Percentiles rank a stretch among this genome's conserved stretches.
Conservation (phyloP, 2,329 filamentous ascomycete genomes). For the Alternaria alternata region DNA sequence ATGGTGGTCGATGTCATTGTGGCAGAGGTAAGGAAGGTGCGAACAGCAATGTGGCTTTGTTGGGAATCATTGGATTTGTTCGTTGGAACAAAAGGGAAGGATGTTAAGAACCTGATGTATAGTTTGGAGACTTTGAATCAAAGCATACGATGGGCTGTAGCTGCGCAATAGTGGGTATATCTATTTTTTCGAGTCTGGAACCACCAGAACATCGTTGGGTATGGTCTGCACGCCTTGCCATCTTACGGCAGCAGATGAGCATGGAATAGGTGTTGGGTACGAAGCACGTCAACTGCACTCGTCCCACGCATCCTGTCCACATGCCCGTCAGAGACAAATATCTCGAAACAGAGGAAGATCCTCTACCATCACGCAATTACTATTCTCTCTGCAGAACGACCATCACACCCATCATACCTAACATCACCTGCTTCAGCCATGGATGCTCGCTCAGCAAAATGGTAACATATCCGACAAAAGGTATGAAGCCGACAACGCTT, state of each 20-base stretch:
- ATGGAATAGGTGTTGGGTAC: background rate
- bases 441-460: slow-evolving; percentile 95
- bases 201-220: background rate
- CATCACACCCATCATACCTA: slow-evolving; percentile 93
- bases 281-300: background rate
- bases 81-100: background rate
- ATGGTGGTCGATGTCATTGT: background rate
- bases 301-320: background rate
- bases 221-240: slow-evolving; percentile 16
- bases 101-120: background rate
- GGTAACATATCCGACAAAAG: slow-evolving; percentile 95
- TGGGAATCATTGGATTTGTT: background rate
- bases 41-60: background rate
- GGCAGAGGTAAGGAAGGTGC: background rate
- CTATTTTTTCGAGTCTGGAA: slow-evolving; percentile 5
- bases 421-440: slow-evolving; percentile 94
- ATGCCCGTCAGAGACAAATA: background rate
- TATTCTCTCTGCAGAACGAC: slow-evolving; percentile 92
- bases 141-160: background rate
- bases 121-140: background rate
- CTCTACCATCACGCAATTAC: background rate
- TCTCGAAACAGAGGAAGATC: background rate
- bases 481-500: slow-evolving; percentile 89
- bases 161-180: background rate
- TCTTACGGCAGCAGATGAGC: background rate